Evolutionary conservation across 1,284 basidiomycete genomes (phyloP), one percentile per base, ranked within the genome.

Genomic region (Retiboletus flavoniger): DNA sequence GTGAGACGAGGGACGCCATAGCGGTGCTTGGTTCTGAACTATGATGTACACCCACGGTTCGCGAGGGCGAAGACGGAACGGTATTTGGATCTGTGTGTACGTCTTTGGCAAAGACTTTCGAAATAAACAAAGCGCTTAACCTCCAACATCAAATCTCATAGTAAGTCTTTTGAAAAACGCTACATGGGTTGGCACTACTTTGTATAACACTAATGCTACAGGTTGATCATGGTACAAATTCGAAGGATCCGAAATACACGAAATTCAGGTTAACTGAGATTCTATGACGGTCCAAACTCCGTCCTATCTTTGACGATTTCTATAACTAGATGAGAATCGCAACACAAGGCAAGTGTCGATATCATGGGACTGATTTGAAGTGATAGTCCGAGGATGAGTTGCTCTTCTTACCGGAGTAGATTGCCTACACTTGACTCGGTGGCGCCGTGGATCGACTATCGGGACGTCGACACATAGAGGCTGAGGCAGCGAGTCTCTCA

Each of bases 1-100:
- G 70, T 16, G 68, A 63, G 29, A 59, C 44, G 38, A 71, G 45
- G 48, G 70, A 66, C 13, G 68, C 66, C 67, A 69, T 72, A 46
- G 36, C n/a, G 8, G 19, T 50, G 7, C 13, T 58, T 38, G 10
- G 45, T 48, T 51, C 16, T 24, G 19, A 32, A 43, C 45, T 29
- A 29, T 29, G 29, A 10, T 41, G n/a, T 42, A 14, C 17, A 29
- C 21, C 10, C 10, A 4, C 2, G 34, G 11, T 42, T 54, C 13
- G 6, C 26, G 26, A 47, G 56, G 69, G 56, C 47, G 29, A 40
- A 53, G 54, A 61, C 61, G 58, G 63, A 43, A 47, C n/a, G 10
- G 19, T 58, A 39, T 68, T 71, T 67, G 54, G 26, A 2, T 29
- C 6, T 71, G 54, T 71, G 6, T 69, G 48, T 4, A 16, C n/a